These are phyloP conservation scores for Parvularia atlantis DNA, from an alignment of 78 protist species.

Conservation along the genomic window DNA sequence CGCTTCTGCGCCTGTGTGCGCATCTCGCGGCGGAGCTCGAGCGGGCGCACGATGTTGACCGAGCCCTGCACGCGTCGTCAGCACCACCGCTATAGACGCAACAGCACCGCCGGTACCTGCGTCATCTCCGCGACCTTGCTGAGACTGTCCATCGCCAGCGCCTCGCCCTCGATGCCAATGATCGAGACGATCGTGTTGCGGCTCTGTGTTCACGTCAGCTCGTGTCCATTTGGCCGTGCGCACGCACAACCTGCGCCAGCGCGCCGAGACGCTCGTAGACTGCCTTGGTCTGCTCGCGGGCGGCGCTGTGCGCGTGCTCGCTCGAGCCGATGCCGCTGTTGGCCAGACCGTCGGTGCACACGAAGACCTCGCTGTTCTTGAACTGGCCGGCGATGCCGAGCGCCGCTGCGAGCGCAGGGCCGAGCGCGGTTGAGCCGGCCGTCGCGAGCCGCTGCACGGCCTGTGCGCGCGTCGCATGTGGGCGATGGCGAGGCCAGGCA, in stretches of 20 bases:
- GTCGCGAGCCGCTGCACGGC: no score
- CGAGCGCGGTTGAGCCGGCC: constrained; percentile 47
- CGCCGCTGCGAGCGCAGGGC: constrained; percentile 38
- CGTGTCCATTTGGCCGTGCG: not conserved
- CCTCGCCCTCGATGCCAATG: constrained; percentile 4
- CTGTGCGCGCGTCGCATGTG: no score
- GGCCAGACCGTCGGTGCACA: constrained; percentile 61
- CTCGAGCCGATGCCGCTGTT: no score
- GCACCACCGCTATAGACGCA: no score
- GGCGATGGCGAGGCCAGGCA: no score
- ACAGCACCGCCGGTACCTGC: no score
- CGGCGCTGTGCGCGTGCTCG: no score
- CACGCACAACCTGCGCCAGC: not conserved
- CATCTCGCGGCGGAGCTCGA: no score
- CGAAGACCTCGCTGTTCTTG: constrained; percentile 28
- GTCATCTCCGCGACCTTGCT: not conserved
- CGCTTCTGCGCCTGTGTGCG: no score
- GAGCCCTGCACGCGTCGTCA: no score
- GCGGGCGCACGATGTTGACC: constrained; percentile 5
- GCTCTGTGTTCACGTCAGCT: constrained; percentile 37
- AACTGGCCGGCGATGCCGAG: constrained; percentile 34
- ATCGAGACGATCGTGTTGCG: constrained; percentile 10
- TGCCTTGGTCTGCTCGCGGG: no score
- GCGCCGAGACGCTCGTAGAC: not conserved
- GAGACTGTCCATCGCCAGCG: constrained; percentile 4